Percentiles rank a stretch among this genome's conserved stretches.
These are phyloP conservation scores for Ramalina intermedia DNA, from an alignment of 495 filamentous ascomycete genomes.

Conservation along the genomic window DNA sequence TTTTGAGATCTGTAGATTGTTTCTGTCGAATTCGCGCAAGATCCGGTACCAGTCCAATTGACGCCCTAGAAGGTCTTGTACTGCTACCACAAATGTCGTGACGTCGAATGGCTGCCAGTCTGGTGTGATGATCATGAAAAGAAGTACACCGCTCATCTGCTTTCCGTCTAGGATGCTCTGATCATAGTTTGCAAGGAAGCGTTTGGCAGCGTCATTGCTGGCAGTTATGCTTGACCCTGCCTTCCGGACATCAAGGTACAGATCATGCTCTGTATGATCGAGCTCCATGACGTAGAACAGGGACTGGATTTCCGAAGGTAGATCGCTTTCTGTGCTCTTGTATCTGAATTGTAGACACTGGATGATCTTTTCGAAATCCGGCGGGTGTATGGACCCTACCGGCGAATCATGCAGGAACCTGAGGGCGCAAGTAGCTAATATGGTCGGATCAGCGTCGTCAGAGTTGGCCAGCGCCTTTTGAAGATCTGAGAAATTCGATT, in stretches of 20 bases:
- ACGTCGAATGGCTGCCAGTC: conserved; percentile 53
- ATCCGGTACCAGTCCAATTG: conserved; percentile 70
- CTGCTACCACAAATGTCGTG: conserved; percentile 53
- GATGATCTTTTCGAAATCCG: conserved; percentile 51
- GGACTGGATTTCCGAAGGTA: conserved; percentile 58
- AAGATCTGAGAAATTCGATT: conserved; percentile 58
- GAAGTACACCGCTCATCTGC: conserved; percentile 65
- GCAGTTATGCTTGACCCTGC: conserved; percentile 50
- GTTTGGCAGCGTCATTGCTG: conserved; percentile 37
- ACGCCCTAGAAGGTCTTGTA: conserved; percentile 39
- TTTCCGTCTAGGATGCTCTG: conserved; percentile 61
- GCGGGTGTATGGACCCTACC: conserved; percentile 55
- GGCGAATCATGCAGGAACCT: conserved; percentile 70
- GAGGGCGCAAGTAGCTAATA: conserved; percentile 65
- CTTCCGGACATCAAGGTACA: conserved; percentile 66
- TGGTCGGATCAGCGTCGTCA: conserved; percentile 36
- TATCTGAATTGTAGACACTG: conserved; percentile 58
- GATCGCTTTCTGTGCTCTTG: conserved; percentile 38
- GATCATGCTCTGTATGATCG: conserved; percentile 44
- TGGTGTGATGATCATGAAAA: conserved; percentile 66
- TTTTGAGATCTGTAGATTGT: conserved; percentile 56
- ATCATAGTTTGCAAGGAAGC: conserved; percentile 50
- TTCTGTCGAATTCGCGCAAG: conserved; percentile 69
- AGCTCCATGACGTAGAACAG: conserved; percentile 60
- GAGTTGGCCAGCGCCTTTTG: conserved; percentile 47